Base-by-base conservation (phyloP, 805 yeast species). In the Metschnikowia hibisci region DNA sequence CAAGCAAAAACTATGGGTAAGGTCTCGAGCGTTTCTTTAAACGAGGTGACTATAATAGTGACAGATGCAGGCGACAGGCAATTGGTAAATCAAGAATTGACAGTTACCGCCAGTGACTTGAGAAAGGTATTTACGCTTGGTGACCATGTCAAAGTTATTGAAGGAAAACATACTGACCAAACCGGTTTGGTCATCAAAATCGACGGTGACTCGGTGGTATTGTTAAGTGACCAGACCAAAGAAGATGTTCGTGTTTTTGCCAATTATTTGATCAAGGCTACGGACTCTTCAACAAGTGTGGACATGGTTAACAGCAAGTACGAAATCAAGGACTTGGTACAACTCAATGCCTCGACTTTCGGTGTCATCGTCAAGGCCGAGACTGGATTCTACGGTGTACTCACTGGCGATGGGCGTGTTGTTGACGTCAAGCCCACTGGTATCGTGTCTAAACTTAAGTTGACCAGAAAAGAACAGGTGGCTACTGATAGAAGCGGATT, bases 181-280 rank as follows among this genome's bases (percentile, higher is more conserved):
- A 88, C 96, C 28, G 99, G 99, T 68, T 76, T 93, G 68, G 96
- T 93, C 39, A 89, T 93, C 32, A 76, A 81, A 52, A 79, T 87
- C 18, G 77, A 78, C 41, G 86, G 83, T 39, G 96, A 90, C 59
- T 87, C 88, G 47, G 97, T 90, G 20, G 87, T 95, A 0, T 75
- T 93, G 51, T 79, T 93, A 52, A 84, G 95, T 38, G 96, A 93
- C 60, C 89, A 89, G 64, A 82, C 96, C 1, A 80, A 80, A 56
- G 81, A 84, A 54, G 98, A 93, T 62, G 78, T 93, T 32, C 84
- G 95, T 13, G 96, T 93, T 4, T 91, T 95, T 57, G 87, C 97
- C 18, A 88, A 90, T 57, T 91, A 87, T 58, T 70, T 93, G 60
- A 83, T 89, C 46, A 87, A 86, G 58, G 95, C 97, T 15, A 80